phyloP scores from a whole-genome alignment of 768 basidiomycete species.

The Lactarius psammicola region DNA sequence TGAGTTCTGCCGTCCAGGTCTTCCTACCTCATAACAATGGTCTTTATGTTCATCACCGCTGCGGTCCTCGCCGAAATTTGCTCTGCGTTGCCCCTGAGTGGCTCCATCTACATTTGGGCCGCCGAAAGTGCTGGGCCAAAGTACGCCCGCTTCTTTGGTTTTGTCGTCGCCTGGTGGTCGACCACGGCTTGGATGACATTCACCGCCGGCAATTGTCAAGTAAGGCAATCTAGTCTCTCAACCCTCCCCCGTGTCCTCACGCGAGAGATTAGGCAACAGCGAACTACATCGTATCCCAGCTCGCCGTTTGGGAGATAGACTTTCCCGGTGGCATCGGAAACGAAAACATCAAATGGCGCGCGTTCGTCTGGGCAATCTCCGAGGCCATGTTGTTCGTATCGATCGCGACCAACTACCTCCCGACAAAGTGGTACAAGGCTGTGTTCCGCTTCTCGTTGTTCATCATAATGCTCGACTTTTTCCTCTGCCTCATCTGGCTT shows the following conservation, averaged over 20 bases:
- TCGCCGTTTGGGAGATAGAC: constrained; percentile 74
- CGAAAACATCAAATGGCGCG: constrained; percentile 80
- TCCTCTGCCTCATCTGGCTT: constrained; percentile 87
- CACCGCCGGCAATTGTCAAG: constrained; percentile 84
- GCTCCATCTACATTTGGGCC: constrained; percentile 94
- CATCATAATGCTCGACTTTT: constrained; percentile 82
- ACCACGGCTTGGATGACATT: constrained; percentile 98
- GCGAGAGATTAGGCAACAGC: constrained; percentile 62
- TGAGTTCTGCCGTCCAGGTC: constrained; percentile 57
- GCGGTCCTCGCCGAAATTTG: constrained; percentile 87
- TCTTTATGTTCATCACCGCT: constrained; percentile 89
- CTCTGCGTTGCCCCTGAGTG: constrained; percentile 81
- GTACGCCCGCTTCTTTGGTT: constrained; percentile 82
- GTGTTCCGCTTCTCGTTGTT: constrained; percentile 75
- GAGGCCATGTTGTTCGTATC: constrained; percentile 69
- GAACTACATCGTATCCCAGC: constrained; percentile 84
- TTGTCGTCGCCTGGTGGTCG: constrained; percentile 91
- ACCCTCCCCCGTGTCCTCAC: neutral
- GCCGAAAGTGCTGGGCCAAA: constrained; percentile 90
- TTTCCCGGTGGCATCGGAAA: constrained; percentile 78
- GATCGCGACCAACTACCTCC: constrained; percentile 83
- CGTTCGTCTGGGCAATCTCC: constrained; percentile 79
- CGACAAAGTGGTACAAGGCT: constrained; percentile 67
- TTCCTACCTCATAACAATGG: constrained; percentile 74
- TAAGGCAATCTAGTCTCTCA: constrained; percentile 33